Evolutionary conservation across 768 basidiomycete genomes (phyloP).

Genomic region (Termitomyces sp.): DNA sequence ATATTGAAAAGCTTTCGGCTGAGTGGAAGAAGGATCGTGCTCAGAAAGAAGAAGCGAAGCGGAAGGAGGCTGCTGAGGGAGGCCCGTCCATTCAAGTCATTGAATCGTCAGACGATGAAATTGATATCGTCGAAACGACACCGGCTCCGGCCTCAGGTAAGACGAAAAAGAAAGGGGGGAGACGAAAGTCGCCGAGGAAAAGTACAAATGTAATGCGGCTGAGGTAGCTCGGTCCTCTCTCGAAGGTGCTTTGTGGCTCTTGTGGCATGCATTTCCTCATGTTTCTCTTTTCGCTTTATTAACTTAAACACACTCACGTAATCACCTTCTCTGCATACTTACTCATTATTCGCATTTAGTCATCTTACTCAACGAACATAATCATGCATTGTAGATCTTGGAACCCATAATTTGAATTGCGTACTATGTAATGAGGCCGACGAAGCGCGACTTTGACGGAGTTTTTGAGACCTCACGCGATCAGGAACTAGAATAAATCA

Average conservation of each 20-base stretch:
- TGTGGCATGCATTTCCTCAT: neutral
- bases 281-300: neutral
- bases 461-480: too few relatives aligned
- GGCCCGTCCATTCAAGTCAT: conserved; percentile 15
- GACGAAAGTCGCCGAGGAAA: conserved; percentile 6
- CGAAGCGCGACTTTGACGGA: too few relatives aligned
- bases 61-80: conserved; percentile 26
- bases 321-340: neutral
- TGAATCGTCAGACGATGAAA: conserved; percentile 34
- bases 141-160: conserved; percentile 11
- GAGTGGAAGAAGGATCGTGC: conserved; percentile 46
- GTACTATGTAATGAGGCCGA: too few relatives aligned
- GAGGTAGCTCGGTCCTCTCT: neutral
- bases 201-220: conserved; percentile 6
- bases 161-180: conserved; percentile 9
- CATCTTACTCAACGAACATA: conserved; percentile 2
- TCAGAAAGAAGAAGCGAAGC: conserved; percentile 30
- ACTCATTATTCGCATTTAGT: neutral
- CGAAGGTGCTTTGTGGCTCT: neutral
- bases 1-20: conserved; percentile 43
- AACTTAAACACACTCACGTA: conserved; percentile 4
- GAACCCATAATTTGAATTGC: conserved; percentile 1
- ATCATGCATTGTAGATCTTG: conserved; percentile 9
- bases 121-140: conserved; percentile 34
- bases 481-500: too few relatives aligned